phyloP scores from a whole-genome alignment of 1,284 basidiomycete genomes.

The Rhodotorula sp. region DNA sequence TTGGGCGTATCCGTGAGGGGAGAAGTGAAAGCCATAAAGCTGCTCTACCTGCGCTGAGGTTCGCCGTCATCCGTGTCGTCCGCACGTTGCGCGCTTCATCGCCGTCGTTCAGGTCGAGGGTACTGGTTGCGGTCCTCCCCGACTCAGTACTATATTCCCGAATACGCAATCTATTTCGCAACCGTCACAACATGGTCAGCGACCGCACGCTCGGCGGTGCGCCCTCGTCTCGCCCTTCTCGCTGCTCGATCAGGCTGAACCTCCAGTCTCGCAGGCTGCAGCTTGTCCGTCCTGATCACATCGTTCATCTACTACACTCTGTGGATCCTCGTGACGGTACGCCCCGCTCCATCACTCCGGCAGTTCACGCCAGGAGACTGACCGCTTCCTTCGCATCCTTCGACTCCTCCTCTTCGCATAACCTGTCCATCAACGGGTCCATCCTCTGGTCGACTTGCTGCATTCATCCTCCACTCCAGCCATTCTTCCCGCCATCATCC shows the following conservation, averaged over 20 bases:
- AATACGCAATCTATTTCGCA: accelerated
- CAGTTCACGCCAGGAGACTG: not conserved
- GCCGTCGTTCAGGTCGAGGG: too few species aligned
- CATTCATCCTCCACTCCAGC: slow-evolving; percentile 6
- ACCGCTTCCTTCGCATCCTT: not conserved
- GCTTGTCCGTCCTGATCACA: not conserved
- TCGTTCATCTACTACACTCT: slow-evolving; percentile 24
- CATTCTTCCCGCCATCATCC: slow-evolving; percentile 19
- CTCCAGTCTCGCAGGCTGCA: not conserved
- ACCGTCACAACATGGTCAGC: not conserved
- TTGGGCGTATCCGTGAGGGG: too few species aligned
- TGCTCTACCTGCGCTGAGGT: too few species aligned
- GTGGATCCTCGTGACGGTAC: slow-evolving; percentile 24
- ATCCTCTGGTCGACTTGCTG: too few species aligned
- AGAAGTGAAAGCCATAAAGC: too few species aligned
- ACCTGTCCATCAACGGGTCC: not conserved
- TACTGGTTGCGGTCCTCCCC: not conserved
- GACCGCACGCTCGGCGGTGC: slow-evolving; percentile 12
- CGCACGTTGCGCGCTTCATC: too few species aligned
- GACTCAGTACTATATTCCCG: not conserved
- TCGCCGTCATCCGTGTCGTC: too few species aligned
- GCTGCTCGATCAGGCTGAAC: not conserved
- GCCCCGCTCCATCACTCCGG: not conserved
- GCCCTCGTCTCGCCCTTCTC: not conserved
- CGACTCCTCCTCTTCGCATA: not conserved